Evolutionary conservation across 2,329 filamentous ascomycete genomes (phyloP).

Genomic region (Talaromyces sp.): DNA sequence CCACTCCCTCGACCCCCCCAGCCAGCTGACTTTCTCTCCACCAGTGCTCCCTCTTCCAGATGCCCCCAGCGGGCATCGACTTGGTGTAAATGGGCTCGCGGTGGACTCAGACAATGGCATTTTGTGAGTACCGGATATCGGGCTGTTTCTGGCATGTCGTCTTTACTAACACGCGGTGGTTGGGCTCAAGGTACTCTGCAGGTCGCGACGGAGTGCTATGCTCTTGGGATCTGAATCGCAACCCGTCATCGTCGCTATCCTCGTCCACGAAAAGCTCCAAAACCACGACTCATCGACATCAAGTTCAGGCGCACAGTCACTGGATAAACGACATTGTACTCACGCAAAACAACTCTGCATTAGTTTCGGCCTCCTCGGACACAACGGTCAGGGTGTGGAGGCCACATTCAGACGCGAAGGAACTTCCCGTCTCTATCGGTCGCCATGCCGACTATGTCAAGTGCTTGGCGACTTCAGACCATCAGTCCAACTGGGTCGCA

Average conservation of each 20-base stretch:
- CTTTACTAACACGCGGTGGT: not conserved
- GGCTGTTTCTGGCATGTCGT: slow-evolving; percentile 2
- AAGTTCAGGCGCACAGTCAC: slow-evolving; percentile 80
- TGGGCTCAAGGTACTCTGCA: slow-evolving; percentile 71
- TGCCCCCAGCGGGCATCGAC: slow-evolving; percentile 75
- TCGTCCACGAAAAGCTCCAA: slow-evolving; percentile 18
- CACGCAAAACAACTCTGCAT: slow-evolving; percentile 67
- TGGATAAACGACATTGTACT: slow-evolving; percentile 94
- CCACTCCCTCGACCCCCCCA: slow-evolving; percentile 2
- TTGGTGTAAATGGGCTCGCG: slow-evolving; percentile 91
- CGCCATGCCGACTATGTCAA: slow-evolving; percentile 96
- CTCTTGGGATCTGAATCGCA: slow-evolving; percentile 70
- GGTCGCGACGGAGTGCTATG: slow-evolving; percentile 94
- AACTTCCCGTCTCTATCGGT: slow-evolving; percentile 74
- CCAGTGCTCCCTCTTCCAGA: slow-evolving; percentile 70
- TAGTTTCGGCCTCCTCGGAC: slow-evolving; percentile 90
- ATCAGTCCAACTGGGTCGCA: slow-evolving; percentile 75
- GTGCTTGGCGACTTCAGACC: slow-evolving; percentile 73
- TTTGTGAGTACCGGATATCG: slow-evolving; percentile 59
- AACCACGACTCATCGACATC: slow-evolving; percentile 52
- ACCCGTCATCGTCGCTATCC: slow-evolving; percentile 28
- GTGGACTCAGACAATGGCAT: slow-evolving; percentile 79
- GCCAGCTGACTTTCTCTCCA: slow-evolving; percentile 11
- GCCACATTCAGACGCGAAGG: slow-evolving; percentile 58
- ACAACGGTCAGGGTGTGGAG: slow-evolving; percentile 91